Percentiles rank a stretch among this genome's conserved stretches.
Conservation (phyloP, 139 green algal species). For the Tetradesmus lagerheimii region DNA sequence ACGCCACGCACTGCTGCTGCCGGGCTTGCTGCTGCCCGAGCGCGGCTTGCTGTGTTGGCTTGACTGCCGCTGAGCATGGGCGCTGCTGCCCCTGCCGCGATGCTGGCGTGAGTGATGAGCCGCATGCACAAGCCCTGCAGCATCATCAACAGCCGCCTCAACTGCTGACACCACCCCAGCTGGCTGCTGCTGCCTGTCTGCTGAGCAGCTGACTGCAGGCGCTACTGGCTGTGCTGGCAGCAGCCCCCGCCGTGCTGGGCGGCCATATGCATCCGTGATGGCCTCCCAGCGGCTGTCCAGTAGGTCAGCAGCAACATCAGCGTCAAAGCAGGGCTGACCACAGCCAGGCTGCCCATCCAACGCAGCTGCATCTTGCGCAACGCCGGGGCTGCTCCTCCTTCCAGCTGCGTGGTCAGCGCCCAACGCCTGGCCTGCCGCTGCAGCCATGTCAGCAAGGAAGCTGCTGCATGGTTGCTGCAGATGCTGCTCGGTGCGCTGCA, state of each 20-base stretch:
- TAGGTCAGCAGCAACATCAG: neutral
- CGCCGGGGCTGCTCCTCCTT: neutral
- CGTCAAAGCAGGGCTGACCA: neutral
- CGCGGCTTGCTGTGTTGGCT: neutral
- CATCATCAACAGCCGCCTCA: neutral
- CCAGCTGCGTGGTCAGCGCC: neutral
- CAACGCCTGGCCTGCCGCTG: neutral
- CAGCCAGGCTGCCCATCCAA: too few relatives aligned
- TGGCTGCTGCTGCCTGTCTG: neutral
- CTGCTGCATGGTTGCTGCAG: neutral
- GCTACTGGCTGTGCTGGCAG: too few relatives aligned
- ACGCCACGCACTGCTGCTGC: slow-evolving; percentile 15
- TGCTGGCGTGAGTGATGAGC: too few relatives aligned
- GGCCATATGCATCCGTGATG: neutral
- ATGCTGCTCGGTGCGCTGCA: neutral
- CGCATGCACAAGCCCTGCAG: neutral
- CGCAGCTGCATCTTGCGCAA: neutral
- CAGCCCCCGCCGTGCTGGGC: neutral
- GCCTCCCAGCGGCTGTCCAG: slow-evolving; percentile 16
- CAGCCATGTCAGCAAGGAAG: neutral
- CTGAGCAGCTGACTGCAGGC: neutral
- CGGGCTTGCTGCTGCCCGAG: neutral
- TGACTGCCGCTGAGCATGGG: neutral
- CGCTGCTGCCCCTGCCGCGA: too few relatives aligned
- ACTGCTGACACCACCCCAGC: neutral